A percentile compares a stretch with the other conserved stretches of the same genome.
phyloP scores from a whole-genome alignment of 192 early-diverging fungal species.

The Entrophospora sp. region DNA sequence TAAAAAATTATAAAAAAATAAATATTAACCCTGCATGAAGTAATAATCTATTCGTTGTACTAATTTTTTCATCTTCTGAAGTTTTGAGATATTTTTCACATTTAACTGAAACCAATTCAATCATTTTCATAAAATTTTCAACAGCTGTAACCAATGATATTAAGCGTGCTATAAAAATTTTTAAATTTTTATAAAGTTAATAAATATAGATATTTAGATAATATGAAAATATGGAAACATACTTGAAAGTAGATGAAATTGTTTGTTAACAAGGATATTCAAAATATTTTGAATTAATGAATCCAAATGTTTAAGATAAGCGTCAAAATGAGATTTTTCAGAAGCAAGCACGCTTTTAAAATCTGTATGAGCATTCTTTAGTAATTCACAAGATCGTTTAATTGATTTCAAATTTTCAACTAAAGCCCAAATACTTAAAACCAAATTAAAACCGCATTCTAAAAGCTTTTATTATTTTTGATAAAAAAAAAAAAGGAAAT shows the following conservation, averaged over 20 bases:
- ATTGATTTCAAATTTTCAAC: background rate
- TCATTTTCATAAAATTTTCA: constrained; percentile 4
- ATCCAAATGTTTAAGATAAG: background rate
- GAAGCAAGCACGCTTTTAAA: background rate
- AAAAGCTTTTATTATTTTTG: background rate
- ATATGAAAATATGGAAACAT: background rate
- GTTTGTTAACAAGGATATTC: background rate
- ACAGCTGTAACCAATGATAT: background rate
- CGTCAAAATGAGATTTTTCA: background rate
- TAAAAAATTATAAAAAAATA: no score
- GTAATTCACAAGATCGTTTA: background rate
- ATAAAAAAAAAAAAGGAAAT: background rate
- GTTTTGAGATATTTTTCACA: constrained; percentile 2
- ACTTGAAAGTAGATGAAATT: background rate
- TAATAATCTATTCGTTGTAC: background rate
- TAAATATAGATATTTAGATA: background rate
- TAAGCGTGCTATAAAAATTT: background rate
- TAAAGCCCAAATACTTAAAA: background rate
- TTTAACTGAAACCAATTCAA: constrained; percentile 3
- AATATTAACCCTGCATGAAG: background rate
- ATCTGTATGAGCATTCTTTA: background rate
- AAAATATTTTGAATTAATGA: background rate
- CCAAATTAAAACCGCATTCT: background rate
- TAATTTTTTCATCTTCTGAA: background rate
- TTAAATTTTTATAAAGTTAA: background rate